phyloP scores from a whole-genome alignment of 768 basidiomycete genomes.

The Tephrocybe sp. region DNA sequence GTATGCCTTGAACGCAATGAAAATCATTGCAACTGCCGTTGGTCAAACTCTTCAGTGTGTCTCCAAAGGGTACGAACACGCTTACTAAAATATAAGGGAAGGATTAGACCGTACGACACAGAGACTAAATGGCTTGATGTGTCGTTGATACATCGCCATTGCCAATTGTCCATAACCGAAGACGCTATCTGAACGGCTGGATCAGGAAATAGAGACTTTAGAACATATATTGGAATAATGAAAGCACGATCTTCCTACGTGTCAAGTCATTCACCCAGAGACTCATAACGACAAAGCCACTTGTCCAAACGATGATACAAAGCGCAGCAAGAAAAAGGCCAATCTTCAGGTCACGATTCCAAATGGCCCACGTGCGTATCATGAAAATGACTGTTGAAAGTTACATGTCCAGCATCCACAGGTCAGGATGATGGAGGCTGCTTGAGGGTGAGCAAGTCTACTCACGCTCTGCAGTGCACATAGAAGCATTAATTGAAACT shows the following conservation, averaged over 20 bases:
- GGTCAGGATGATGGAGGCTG: neutral
- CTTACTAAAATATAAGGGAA: neutral
- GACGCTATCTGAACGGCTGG: neutral
- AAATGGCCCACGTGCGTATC: conserved; percentile 21
- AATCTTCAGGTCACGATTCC: conserved; percentile 14
- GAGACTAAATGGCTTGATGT: neutral
- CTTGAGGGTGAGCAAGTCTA: neutral
- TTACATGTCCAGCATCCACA: neutral
- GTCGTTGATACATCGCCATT: neutral
- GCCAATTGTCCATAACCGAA: neutral
- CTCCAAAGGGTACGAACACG: neutral
- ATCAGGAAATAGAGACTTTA: neutral
- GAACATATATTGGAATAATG: neutral
- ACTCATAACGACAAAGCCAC: conserved; percentile 7
- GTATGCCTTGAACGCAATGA: neutral
- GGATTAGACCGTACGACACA: neutral
- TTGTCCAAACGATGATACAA: conserved; percentile 9
- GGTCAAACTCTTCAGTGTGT: neutral
- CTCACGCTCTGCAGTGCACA: conserved; percentile 6
- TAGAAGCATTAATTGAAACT: conserved; percentile 3
- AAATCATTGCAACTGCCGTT: neutral
- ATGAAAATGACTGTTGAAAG: conserved; percentile 17
- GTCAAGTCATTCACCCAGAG: neutral
- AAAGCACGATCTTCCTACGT: neutral
- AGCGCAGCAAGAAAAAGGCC: conserved; percentile 9